These are phyloP conservation scores for Pugionium dolabratum DNA, from an alignment of 345 rosid genomes.

Conservation along the genomic window DNA sequence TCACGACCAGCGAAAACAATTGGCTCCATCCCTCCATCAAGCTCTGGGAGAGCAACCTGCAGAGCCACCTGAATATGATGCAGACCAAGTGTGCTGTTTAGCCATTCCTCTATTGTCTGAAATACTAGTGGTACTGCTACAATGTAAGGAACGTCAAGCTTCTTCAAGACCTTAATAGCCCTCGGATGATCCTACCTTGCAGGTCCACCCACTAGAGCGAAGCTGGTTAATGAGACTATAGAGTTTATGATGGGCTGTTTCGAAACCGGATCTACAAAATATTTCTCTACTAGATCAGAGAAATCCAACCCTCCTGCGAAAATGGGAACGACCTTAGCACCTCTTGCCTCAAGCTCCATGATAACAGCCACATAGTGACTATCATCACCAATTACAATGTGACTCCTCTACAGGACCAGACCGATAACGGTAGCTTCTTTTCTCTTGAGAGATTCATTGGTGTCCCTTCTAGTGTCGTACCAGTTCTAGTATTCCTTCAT, in stretches of 20 bases:
- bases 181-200: constrained; percentile 99
- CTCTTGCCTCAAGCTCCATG: constrained; percentile 95
- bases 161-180: constrained; percentile 85
- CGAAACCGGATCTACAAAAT: constrained; percentile 61
- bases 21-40: constrained; percentile 99
- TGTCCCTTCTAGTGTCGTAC: constrained; percentile 86
- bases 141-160: constrained; percentile 91
- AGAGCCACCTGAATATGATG: constrained; percentile 99
- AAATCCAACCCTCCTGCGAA: constrained; percentile 96
- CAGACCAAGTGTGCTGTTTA: constrained; percentile 87
- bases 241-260: constrained; percentile 77
- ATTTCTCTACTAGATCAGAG: constrained; percentile 88
- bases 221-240: constrained; percentile 81
- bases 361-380: constrained; percentile 96
- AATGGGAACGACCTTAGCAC: constrained; percentile 94
- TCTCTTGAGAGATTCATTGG: constrained; percentile 65
- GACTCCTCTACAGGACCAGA: constrained; percentile 91
- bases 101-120: constrained; percentile 98
- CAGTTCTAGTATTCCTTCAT: constrained; percentile 95
- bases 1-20: constrained; percentile 98
- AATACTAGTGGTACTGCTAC: constrained; percentile 96
- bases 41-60: constrained; percentile 97
- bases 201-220: constrained; percentile 98
- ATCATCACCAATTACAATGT: constrained; percentile 96
- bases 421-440: constrained; percentile 77